Percentiles rank a stretch among this genome's conserved stretches.
Evolutionary conservation across 2,329 filamentous ascomycete genomes (phyloP).

Genomic region (Ploettnerulaceae sp.): DNA sequence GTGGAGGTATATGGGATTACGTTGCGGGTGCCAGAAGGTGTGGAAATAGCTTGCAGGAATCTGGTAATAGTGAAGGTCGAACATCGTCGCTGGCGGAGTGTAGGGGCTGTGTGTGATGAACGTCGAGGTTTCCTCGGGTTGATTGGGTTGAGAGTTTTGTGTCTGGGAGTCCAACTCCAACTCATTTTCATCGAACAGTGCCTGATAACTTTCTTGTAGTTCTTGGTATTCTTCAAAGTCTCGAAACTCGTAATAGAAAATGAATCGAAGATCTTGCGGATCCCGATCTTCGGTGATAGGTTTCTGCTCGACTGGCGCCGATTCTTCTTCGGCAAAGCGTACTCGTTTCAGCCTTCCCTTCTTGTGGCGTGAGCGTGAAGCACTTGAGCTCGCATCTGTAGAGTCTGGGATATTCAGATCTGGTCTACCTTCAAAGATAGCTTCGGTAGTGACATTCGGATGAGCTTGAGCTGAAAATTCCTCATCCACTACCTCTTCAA

Average conservation of each 20-base stretch:
- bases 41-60: conserved; percentile 11
- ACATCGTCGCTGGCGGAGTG: conserved; percentile 5
- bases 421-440: not conserved
- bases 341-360: not conserved
- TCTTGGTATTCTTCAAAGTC: conserved; percentile 7
- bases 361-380: not conserved
- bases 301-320: too few species aligned
- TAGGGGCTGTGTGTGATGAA: conserved; percentile 8
- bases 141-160: not conserved
- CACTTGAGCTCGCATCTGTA: not conserved
- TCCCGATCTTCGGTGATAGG: not conserved
- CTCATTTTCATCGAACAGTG: not conserved
- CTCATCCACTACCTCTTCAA: conserved; percentile 8
- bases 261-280: conserved; percentile 7
- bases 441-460: conserved; percentile 1
- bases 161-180: too few species aligned
- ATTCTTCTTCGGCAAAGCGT: not conserved
- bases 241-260: conserved; percentile 4
- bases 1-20: conserved; percentile 8
- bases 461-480: conserved; percentile 4
- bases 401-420: not conserved
- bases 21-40: conserved; percentile 5
- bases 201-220: conserved; percentile 7
- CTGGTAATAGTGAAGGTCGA: conserved; percentile 6
- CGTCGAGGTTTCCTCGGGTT: not conserved